Evolutionary conservation across 345 rosid genomes (phyloP), one percentile per base, ranked within the genome.

Genomic region (Rhodamnia argentea): DNA sequence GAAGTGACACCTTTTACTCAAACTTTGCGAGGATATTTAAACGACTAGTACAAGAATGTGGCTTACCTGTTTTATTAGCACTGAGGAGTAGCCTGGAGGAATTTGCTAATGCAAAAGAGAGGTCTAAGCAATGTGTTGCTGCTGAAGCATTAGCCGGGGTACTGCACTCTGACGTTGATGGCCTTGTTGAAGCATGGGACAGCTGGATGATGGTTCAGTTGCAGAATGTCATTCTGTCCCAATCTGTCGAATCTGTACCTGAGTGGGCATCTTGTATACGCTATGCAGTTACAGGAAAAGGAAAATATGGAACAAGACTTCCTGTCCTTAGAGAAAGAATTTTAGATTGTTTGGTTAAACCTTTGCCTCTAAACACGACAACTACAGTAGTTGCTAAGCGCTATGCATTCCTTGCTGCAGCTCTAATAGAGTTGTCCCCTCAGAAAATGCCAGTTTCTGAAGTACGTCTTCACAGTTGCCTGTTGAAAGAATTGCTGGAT

Each of bases 221-320:
- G 91, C 96, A 94, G 95, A 93, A 89, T 85, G 92, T 97, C 64
- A 91, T 95, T 89, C 98, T 94, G 86, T 91, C 98, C 44, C 98
- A 94, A 83, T 94, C 99, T 14, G 96, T 97, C 75, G 99, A 96
- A 91, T 97, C 99, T 82, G 92, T 93, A 84, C 99, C 99, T 53
- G 99, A 97, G 90, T 97, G 99, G 99, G 96, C 98, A 86, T 93
- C 98, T 86, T 97, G 99, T 86, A 91, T 97, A 91, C 98, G 99
- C 85, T 97, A 97, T 90, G 98, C 99, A 83, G 99, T 96, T 88
- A 97, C 99, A 5, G 99, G 99, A 87, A 97, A 97, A 91, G 99
- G 99, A 85, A 97, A 96, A 90, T 88, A 90, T 88, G 99, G 99
- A 86, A 93, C 95, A 26, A 90, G 89, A 89, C 91, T 91, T 90